Evolutionary conservation across 495 filamentous ascomycete species (phyloP), one percentile per base, ranked within the genome.

Genomic region (Coniosporium apollinis): DNA sequence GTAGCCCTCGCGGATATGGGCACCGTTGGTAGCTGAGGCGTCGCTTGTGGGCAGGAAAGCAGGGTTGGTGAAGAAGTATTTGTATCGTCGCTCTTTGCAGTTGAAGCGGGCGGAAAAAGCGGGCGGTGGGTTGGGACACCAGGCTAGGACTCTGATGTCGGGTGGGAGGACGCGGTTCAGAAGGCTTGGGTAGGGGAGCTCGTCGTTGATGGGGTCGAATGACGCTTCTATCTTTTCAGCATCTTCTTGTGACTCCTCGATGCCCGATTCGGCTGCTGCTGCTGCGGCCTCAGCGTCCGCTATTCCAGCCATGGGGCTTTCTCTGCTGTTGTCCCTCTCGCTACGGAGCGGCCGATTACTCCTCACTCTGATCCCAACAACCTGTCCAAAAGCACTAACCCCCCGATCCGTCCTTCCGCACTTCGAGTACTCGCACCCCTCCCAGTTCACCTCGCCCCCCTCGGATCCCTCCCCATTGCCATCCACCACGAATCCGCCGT

Each of bases 41-140:
- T 56, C 56, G 1, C 70, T 70, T 13, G 54, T 36, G 1, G 85
- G 83, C 18, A 71, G 47, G 45, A 83, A 91, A 2, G 79, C 79
- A 0, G 89, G 91, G 47, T 94, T 79, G 6, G 87, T 96, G 64
- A 97, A 97, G 67, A 93, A 94, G 58, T 96, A 97, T 26, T 76
- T 69, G 56, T 97, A 97, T 37, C 74, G 74, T 30, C 89, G 70
- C 54, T 92, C 82, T 31, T 75, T 67, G 59, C 89, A 97, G 34
- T 76, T 82, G 61, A 94, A 92, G n/a, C 91, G 74, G 10, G 89
- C 87, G 34, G 82, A 82, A 56, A 97, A 97, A 36, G 69, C 67
- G 11, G 59, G 55, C 0, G 85, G 82, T 19, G 76, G 82, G 34
- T 67, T 59, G 3, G 86, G 84, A 51, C 86, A 92, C 89, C 91